These are phyloP conservation scores for Butyriboletus appendiculatus DNA, from an alignment of 1,284 basidiomycete genomes.

Conservation along the genomic window DNA sequence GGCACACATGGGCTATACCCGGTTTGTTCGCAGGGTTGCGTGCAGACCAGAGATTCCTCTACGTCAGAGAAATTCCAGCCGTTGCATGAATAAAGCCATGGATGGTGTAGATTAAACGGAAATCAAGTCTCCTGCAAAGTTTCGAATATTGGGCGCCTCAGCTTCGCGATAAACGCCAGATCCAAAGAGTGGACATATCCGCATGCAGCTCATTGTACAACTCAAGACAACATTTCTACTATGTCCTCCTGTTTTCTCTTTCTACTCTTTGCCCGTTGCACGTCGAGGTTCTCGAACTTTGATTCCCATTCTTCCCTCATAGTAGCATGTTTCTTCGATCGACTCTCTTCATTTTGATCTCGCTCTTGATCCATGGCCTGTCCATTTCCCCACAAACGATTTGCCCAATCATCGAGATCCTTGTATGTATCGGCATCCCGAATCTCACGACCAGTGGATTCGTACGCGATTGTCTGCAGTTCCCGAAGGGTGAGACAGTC, in stretches of 20 bases:
- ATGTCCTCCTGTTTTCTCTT: conserved; percentile 23
- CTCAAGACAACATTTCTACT: conserved; percentile 34
- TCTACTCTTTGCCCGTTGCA: conserved; percentile 14
- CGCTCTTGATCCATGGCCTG: conserved; percentile 7
- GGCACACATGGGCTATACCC: not conserved
- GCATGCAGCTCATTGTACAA: not conserved
- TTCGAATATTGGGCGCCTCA: not conserved
- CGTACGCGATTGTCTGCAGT: conserved; percentile 52
- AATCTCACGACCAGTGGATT: conserved; percentile 51
- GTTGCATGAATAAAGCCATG: not conserved
- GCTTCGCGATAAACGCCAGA: not conserved
- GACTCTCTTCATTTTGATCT: conserved; percentile 11
- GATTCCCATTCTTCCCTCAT: conserved; percentile 31
- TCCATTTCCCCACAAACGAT: conserved; percentile 28
- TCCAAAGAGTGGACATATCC: not conserved
- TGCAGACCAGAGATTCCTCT: not conserved
- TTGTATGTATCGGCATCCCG: conserved; percentile 32
- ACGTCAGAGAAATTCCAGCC: not conserved
- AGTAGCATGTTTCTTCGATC: conserved; percentile 19
- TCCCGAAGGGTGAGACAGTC: conserved; percentile 50
- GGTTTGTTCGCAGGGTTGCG: not conserved
- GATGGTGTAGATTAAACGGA: not conserved
- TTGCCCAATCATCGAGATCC: conserved; percentile 38
- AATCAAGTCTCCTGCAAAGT: not conserved
- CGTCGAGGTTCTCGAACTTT: conserved; percentile 29